Percentiles rank a stretch among this genome's conserved stretches.
Evolutionary conservation across 2,329 filamentous ascomycete species (phyloP).

Genomic region (Sporothrix pallida): DNA sequence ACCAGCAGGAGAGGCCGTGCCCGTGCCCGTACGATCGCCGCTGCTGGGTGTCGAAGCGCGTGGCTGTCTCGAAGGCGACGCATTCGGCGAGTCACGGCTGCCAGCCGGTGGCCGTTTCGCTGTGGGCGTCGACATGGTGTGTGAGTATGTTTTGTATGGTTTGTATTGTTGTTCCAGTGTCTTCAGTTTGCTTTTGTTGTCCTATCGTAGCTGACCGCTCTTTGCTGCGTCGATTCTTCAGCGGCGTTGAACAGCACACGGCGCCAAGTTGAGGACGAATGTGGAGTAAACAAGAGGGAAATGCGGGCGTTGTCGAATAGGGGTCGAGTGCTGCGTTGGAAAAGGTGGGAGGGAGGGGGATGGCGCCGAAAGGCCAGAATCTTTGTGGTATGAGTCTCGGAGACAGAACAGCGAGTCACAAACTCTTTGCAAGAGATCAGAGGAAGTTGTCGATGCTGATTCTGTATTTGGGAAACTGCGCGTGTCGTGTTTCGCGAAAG

Average conservation of each 20-base stretch:
- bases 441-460: background rate
- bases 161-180: background rate
- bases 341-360: conserved; percentile 13
- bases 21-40: conserved; percentile 31
- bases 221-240: conserved; percentile 26
- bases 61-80: conserved; percentile 49
- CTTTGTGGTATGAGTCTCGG: background rate
- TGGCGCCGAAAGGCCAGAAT: background rate
- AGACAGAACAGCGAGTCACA: background rate
- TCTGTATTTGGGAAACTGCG: background rate
- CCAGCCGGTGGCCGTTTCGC: conserved; percentile 60
- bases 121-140: conserved; percentile 55
- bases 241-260: conserved; percentile 22
- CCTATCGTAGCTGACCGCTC: conserved; percentile 9
- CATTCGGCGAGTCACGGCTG: conserved; percentile 47
- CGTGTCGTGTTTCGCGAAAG: conserved; percentile 19
- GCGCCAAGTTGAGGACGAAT: conserved; percentile 10
- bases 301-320: conserved; percentile 24
- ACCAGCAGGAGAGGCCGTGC: conserved; percentile 50
- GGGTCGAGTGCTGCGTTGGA: conserved; percentile 1
- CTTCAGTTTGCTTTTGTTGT: background rate
- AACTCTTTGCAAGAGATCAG: background rate
- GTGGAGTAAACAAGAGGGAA: conserved; percentile 29
- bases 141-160: background rate
- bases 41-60: conserved; percentile 55